Conservation (phyloP, 2,329 filamentous ascomycete species). For the Mycosphaerella arachidis region DNA sequence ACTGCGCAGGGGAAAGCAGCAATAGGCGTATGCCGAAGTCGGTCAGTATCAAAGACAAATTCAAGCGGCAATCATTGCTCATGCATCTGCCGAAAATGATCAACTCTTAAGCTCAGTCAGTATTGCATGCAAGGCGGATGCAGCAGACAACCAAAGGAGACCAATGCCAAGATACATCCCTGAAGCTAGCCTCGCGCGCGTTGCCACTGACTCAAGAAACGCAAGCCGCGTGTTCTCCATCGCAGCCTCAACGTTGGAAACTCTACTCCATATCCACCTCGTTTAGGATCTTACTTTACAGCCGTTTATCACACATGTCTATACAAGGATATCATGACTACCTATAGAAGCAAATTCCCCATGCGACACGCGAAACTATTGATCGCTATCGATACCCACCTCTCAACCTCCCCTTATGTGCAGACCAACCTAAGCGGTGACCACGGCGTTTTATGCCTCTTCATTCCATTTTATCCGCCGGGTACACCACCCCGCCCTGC, state of each 20-base stretch:
- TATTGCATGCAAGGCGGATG: no score
- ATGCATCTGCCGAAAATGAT: no score
- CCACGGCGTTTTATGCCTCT: no score
- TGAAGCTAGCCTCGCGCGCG: no score
- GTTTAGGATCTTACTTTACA: no score
- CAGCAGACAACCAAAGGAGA: no score
- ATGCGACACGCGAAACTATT: background rate
- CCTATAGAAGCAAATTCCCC: background rate
- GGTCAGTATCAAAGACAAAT: no score
- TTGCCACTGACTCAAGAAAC: no score
- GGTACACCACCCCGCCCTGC: slow-evolving; percentile 43
- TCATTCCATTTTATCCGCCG: slow-evolving; percentile 29
- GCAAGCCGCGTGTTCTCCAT: background rate
- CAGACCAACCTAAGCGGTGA: no score
- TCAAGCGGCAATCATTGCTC: no score
- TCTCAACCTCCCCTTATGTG: background rate
- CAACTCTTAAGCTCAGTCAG: no score
- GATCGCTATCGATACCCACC: background rate
- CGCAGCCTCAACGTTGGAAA: background rate
- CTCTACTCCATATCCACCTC: background rate
- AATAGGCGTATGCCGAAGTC: background rate
- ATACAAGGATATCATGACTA: background rate
- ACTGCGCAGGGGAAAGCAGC: slow-evolving; percentile 50
- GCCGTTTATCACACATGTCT: background rate
- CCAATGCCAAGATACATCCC: no score